Conservation (phyloP, 345 rosid genomes). For the Gossypium australe region DNA sequence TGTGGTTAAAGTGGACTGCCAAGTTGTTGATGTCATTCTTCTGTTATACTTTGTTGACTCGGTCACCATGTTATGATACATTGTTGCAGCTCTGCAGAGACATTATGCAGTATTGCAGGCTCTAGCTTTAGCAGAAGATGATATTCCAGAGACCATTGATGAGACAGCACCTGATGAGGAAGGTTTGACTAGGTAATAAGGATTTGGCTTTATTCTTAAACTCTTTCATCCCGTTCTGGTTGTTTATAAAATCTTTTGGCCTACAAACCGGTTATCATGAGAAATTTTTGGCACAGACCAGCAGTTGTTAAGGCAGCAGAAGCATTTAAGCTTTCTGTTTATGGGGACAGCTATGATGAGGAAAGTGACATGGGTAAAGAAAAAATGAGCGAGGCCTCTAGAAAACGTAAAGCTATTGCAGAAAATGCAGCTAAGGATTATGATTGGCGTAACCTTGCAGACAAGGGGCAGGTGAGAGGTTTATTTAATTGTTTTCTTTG, state of each 20-base stretch:
- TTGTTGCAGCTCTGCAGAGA: conserved; percentile 76
- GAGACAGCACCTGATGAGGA: conserved; percentile 88
- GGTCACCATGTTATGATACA: background rate
- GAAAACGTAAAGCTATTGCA: conserved; percentile 56
- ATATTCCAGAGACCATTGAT: conserved; percentile 59
- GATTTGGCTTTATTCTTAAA: background rate
- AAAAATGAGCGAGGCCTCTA: conserved; percentile 44
- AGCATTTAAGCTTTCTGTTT: conserved; percentile 69
- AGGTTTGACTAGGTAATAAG: conserved; percentile 66
- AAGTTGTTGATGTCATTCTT: background rate
- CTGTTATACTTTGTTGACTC: background rate
- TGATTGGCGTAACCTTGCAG: conserved; percentile 70
- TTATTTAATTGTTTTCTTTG: background rate
- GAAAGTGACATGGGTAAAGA: conserved; percentile 39
- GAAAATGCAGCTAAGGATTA: conserved; percentile 49
- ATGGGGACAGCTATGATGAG: conserved; percentile 60
- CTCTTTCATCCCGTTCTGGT: background rate
- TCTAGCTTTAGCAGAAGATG: conserved; percentile 79
- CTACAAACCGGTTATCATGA: background rate
- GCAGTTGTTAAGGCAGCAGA: conserved; percentile 59
- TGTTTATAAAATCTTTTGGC: background rate
- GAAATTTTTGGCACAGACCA: conserved; percentile 36
- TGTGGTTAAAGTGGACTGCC: background rate
- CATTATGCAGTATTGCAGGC: conserved; percentile 88
- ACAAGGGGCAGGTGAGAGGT: conserved; percentile 62